phyloP scores from a whole-genome alignment of 371 early-diverging fungal genomes.

The Umbelopsis sp. region DNA sequence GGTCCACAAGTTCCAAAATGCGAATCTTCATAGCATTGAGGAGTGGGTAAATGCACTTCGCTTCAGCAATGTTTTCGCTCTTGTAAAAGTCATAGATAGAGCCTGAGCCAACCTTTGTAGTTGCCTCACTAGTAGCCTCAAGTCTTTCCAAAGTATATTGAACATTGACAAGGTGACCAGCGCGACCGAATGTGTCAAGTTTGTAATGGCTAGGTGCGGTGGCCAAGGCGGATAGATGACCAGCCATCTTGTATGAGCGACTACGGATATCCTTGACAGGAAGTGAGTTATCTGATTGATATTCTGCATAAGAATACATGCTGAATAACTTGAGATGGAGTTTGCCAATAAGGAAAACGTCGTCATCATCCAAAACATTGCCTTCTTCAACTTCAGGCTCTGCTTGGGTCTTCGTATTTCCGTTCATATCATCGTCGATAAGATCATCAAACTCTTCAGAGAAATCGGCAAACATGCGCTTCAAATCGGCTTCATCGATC shows the following conservation, averaged over 20 bases:
- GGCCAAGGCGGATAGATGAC: conserved; percentile 41
- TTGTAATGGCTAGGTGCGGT: conserved; percentile 32
- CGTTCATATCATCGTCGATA: conserved; percentile 30
- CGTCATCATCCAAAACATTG: conserved; percentile 58
- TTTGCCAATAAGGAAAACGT: conserved; percentile 56
- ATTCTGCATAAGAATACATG: conserved; percentile 4
- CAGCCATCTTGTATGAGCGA: conserved; percentile 39
- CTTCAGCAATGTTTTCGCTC: conserved; percentile 78
- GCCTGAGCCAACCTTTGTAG: neutral
- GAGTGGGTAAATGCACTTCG: conserved; percentile 66
- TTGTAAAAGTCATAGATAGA: conserved; percentile 88
- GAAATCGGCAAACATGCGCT: conserved; percentile 80
- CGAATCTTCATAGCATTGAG: conserved; percentile 68
- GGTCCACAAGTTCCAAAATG: conserved; percentile 63
- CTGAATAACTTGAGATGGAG: conserved; percentile 29
- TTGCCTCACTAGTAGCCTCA: neutral
- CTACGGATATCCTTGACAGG: neutral
- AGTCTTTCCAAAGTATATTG: conserved; percentile 1
- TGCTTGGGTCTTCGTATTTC: conserved; percentile 14
- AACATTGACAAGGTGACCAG: conserved; percentile 35
- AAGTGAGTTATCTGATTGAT: neutral
- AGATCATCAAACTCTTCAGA: conserved; percentile 60
- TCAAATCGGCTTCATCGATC: conserved; percentile 70
- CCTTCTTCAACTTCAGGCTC: conserved; percentile 55
- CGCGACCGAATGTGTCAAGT: conserved; percentile 34